phyloP scores from a whole-genome alignment of 208 protist species.

The Acanthamoeba castellanii region DNA sequence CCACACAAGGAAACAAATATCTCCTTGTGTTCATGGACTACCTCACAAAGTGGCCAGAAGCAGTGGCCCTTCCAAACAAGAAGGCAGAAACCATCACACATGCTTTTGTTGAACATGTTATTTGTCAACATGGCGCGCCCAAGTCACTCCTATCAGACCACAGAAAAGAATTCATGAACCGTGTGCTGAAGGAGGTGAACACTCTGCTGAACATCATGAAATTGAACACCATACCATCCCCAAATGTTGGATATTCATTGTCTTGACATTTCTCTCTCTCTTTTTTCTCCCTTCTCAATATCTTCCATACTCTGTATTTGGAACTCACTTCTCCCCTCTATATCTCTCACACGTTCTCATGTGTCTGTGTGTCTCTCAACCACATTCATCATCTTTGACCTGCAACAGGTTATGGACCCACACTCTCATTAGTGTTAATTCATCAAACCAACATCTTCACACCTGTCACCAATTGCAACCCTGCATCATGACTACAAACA shows the following conservation, averaged over 20 bases:
- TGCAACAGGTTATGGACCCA: slow-evolving; percentile 79
- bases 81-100: background rate
- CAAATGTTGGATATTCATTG: background rate
- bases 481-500: too few relatives aligned
- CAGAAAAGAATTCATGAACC: slow-evolving; percentile 5
- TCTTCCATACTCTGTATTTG: too few relatives aligned
- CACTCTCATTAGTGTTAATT: too few relatives aligned
- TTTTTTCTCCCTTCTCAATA: too few relatives aligned
- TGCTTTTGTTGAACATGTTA: slow-evolving; percentile 8
- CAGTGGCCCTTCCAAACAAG: background rate
- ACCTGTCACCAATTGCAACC: too few relatives aligned
- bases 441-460: too few relatives aligned
- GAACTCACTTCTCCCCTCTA: too few relatives aligned
- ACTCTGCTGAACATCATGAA: slow-evolving; percentile 17
- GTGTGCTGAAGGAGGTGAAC: slow-evolving; percentile 39
- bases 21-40: slow-evolving; percentile 63
- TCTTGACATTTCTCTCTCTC: too few relatives aligned
- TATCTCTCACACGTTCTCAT: too few relatives aligned
- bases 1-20: slow-evolving; percentile 23
- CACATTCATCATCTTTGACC: background rate
- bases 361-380: too few relatives aligned
- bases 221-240: slow-evolving; percentile 75
- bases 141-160: slow-evolving; percentile 53
- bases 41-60: slow-evolving; percentile 64
- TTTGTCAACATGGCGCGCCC: slow-evolving; percentile 64